phyloP scores from a whole-genome alignment of 1,139 yeast genomes.

The Lizanozyma gosingica region DNA sequence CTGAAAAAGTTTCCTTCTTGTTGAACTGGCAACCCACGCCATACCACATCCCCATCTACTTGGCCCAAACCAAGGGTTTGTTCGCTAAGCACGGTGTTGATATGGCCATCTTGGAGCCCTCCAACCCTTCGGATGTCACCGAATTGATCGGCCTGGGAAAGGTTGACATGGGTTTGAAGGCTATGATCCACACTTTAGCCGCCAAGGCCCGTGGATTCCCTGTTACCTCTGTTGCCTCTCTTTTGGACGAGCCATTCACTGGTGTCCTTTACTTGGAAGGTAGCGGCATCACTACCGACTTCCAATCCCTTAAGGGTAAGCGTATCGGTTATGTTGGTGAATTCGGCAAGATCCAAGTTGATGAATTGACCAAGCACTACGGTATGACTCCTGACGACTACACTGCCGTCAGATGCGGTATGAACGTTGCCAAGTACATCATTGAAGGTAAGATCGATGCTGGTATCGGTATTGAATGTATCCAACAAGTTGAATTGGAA shows the following conservation, averaged over 20 bases:
- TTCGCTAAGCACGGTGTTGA: constrained; percentile 43
- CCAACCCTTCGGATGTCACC: constrained; percentile 52
- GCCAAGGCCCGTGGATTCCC: constrained; percentile 54
- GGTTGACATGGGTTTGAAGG: constrained; percentile 51
- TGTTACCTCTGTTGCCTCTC: constrained; percentile 46
- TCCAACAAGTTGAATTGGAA: constrained; percentile 51
- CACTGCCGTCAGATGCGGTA: constrained; percentile 53
- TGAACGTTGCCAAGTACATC: constrained; percentile 50
- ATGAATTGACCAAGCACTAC: constrained; percentile 45
- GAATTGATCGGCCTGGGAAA: constrained; percentile 50
- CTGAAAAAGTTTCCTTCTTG: constrained; percentile 42
- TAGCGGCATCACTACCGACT: constrained; percentile 43
- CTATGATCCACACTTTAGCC: constrained; percentile 54
- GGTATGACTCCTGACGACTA: constrained; percentile 49
- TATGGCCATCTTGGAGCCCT: constrained; percentile 46
- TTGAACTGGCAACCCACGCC: constrained; percentile 53
- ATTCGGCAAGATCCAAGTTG: constrained; percentile 51
- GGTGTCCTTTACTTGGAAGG: constrained; percentile 46
- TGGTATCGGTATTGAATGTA: constrained; percentile 52
- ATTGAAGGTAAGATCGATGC: constrained; percentile 49
- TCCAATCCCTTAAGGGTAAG: constrained; percentile 44
- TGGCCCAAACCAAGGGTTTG: constrained; percentile 44
- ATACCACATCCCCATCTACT: constrained; percentile 45
- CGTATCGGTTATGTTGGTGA: constrained; percentile 51
- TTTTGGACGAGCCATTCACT: constrained; percentile 51